Percentiles rank a stretch among this genome's conserved stretches.
phyloP scores from a whole-genome alignment of 78 protist genomes.

The Isochrysis galbana region DNA sequence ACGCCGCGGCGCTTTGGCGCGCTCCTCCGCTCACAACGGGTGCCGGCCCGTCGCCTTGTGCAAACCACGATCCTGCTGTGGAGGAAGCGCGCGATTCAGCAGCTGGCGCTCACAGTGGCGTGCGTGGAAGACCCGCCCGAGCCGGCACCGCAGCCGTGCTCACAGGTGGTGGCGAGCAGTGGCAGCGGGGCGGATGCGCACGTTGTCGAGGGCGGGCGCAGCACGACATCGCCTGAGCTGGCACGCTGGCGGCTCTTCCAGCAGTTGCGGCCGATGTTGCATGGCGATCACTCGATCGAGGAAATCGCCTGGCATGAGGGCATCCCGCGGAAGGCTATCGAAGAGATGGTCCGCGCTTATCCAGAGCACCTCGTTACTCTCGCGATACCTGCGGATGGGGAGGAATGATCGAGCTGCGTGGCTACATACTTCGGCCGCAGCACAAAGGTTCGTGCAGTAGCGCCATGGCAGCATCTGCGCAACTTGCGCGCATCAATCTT shows the following conservation, averaged over 20 bases:
- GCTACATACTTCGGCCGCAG: too few species aligned
- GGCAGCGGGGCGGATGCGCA: too few species aligned
- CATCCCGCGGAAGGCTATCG: not conserved
- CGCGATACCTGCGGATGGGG: not conserved
- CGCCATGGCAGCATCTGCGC: too few species aligned
- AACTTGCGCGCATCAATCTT: too few species aligned
- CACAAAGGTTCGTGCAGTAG: too few species aligned
- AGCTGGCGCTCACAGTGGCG: too few species aligned
- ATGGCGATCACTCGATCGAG: not conserved
- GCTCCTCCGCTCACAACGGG: not conserved
- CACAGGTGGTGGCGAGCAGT: too few species aligned
- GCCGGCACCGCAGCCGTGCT: too few species aligned
- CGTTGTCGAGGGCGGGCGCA: too few species aligned
- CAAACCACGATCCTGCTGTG: not conserved
- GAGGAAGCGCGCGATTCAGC: not conserved
- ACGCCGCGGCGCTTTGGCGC: not conserved
- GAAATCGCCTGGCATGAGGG: not conserved
- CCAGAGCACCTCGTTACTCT: not conserved
- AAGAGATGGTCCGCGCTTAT: not conserved
- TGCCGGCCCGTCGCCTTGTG: not conserved
- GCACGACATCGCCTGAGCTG: too few species aligned
- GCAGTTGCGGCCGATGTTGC: not conserved
- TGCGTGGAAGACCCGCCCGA: too few species aligned
- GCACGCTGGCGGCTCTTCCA: not conserved
- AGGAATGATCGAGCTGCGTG: too few species aligned